Evolutionary conservation across 257 asterid species (phyloP), one percentile per base, ranked within the genome.

Genomic region (Plantago ovata): DNA sequence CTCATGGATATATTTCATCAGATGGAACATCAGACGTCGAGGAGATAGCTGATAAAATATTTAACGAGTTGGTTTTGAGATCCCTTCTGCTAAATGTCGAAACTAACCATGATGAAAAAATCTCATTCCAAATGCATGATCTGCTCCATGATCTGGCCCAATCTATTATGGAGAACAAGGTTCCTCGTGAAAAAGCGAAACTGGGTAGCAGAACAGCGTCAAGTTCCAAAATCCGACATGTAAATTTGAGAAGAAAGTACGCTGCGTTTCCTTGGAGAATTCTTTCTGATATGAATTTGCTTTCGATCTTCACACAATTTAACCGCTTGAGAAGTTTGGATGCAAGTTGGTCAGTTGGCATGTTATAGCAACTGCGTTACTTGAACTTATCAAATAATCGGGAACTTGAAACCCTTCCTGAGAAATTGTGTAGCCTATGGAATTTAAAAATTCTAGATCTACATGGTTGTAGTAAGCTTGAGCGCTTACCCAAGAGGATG

Each of bases 121-220:
- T 46, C 4, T 24, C 28, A 16, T 68, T 61, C 58, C 47, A 40
- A 32, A 68, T 61, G 68, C 73, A 47, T 32, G 68, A 55, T 62
- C 68, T 68, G 22, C 38, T 68, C 36, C 74, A 69, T 56, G 74
- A 69, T 62, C 67, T 69, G 19, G 64, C 69, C 20, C 41, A 52
- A 38, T 62, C 41, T 9, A 28, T 48, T 22, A 22, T 40, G 57
- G 60, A 18, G 33, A 48, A 61, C 15, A 61, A n/a, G 21, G 28
- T 61, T 20, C 65, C 48, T 16, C 28, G 54, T 16, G 38, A 6
- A 6, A 11, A 21, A 36, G 38, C 36, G 9, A 47, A 36, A 33
- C 10, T 9, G 33, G 50, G 36, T n/a, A 14, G 13, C 36, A 19
- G 23, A 41, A 28, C 28, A 23, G 1, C 38, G 21, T 38, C 52